Conservation (phyloP, 208 protist genomes). For the Angomonas ambiguus region DNA sequence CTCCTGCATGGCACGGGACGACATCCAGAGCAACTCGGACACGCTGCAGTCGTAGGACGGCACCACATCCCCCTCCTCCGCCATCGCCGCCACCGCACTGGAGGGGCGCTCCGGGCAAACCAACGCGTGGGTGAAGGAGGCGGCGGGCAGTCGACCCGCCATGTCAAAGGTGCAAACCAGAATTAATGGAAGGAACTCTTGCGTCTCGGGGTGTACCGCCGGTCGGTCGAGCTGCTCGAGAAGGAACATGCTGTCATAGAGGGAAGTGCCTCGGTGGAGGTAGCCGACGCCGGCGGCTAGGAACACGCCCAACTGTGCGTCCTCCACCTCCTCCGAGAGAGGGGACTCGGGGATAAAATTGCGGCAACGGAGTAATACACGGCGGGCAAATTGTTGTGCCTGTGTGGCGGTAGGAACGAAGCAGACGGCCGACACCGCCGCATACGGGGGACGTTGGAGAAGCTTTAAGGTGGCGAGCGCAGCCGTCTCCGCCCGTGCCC, state of each 20-base stretch:
- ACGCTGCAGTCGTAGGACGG: conserved; percentile 46
- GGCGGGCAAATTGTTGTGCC: conserved; percentile 56
- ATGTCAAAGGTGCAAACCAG: conserved; percentile 78
- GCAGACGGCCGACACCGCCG: conserved; percentile 41
- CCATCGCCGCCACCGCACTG: neutral
- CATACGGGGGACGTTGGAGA: conserved; percentile 57
- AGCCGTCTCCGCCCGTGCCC: conserved; percentile 63
- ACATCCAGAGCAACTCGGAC: conserved; percentile 73
- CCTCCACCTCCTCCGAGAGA: conserved; percentile 20
- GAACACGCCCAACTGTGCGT: conserved; percentile 46
- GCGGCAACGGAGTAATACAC: conserved; percentile 72
- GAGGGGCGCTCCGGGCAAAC: conserved; percentile 65
- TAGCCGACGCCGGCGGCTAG: conserved; percentile 73
- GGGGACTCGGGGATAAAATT: conserved; percentile 33
- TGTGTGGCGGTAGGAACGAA: conserved; percentile 68
- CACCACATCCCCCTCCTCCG: conserved; percentile 5
- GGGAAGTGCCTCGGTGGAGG: conserved; percentile 59
- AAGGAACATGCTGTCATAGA: conserved; percentile 58
- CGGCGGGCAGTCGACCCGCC: conserved; percentile 74
- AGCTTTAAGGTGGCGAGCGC: conserved; percentile 44
- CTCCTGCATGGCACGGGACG: conserved; percentile 60
- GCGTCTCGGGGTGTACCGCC: conserved; percentile 41
- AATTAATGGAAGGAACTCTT: conserved; percentile 46
- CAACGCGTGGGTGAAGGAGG: conserved; percentile 57
- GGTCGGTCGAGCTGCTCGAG: conserved; percentile 48